Evolutionary conservation across 768 basidiomycete genomes (phyloP), one percentile per base, ranked within the genome.

Genomic region (Filobasidium floriforme): DNA sequence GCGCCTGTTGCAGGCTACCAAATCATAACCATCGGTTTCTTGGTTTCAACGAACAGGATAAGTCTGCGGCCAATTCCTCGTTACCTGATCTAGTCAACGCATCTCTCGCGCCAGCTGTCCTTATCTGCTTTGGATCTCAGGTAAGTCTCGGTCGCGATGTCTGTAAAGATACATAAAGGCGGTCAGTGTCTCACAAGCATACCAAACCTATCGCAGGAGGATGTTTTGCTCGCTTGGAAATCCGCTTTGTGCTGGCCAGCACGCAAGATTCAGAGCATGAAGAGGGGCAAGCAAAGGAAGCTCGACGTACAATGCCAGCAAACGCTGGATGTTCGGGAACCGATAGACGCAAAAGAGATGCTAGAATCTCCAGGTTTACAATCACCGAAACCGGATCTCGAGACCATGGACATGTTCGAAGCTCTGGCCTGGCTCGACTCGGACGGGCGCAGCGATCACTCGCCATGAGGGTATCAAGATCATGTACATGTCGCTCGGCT

Each of bases 61-160:
- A 57, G 15, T 15, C 15, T 1, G 19, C 54, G 12, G 54, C 22
- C 15, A 24, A 32, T 19, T 19, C 54, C 5, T 15, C 54, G 12
- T 32, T 57, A 7, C 54, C 54, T 5, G 54, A 57, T 32, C 54
- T 57, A 1, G 24, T 57, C 18, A 57, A 57, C 26, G 54, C 54
- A 2, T 19, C 54, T 3, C 19, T 57, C 14, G 54, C 54, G 24
- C 54, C 54, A 28, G 54, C 54, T 15, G 15, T 22, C 24, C 18
- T 24, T 6, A 57, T 26, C 22, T 24, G 22, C 14, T 57, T 57
- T 15, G 54, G 54, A 14, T 26, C 54, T 24, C 54, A 57, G 54
- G 54, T 57, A 4, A 57, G 54, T 24, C 15, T 18, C 14, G 3
- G 3, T 49, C 46, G 18, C 18, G 18, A 49, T 49, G 4, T 44